Percentiles rank a stretch among this genome's conserved stretches.
Conservation (phyloP, 495 filamentous ascomycete species). For the Lichina pygmaea region DNA sequence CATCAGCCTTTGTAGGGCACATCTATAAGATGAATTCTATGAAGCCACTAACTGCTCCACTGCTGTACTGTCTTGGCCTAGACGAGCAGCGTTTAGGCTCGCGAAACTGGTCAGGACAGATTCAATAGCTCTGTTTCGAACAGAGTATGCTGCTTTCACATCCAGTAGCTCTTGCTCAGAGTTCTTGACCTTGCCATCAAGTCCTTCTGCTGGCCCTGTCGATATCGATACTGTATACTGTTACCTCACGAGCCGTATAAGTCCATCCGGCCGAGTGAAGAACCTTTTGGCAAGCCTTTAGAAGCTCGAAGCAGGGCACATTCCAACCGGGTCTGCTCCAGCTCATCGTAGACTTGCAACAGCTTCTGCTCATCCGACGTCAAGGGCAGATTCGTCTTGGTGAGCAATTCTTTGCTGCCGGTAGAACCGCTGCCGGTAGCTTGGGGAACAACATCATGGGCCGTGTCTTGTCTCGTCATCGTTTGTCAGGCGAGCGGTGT, state of each 20-base stretch:
- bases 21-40: not conserved
- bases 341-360: constrained; percentile 37
- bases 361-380: constrained; percentile 29
- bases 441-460: constrained; percentile 4
- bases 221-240: too few relatives aligned
- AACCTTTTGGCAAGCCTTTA: not conserved
- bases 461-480: too few relatives aligned
- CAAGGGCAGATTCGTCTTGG: constrained; percentile 24
- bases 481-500: too few relatives aligned
- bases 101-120: constrained; percentile 43
- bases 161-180: constrained; percentile 40
- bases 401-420: not conserved
- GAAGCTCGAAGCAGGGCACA: constrained; percentile 36
- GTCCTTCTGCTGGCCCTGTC: not conserved
- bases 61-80: constrained; percentile 46
- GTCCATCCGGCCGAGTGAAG: not conserved
- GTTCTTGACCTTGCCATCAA: constrained; percentile 20
- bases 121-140: constrained; percentile 37
- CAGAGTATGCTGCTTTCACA: constrained; percentile 35
- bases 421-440: constrained; percentile 16
- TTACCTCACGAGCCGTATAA: too few relatives aligned
- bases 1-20: constrained; percentile 23
- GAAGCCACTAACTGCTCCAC: constrained; percentile 4
- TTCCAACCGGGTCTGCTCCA: constrained; percentile 44
- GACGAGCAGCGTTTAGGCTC: constrained; percentile 48